A percentile compares a stretch with the other conserved stretches of the same genome.
These are phyloP conservation scores for Odontarrhena argentea DNA, from an alignment of 345 rosid genomes.

Conservation along the genomic window DNA sequence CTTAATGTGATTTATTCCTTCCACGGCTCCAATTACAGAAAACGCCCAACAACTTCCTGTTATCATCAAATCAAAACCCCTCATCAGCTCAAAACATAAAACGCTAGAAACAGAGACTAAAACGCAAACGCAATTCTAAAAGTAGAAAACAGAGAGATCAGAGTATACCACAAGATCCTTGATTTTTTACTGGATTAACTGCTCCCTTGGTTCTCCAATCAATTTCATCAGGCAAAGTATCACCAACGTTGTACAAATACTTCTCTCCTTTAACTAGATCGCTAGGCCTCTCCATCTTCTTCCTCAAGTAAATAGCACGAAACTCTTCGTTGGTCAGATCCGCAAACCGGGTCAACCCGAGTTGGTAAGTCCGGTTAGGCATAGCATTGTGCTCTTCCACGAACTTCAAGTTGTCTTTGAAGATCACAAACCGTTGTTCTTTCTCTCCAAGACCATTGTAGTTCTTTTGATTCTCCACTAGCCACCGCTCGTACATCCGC, in stretches of 20 bases:
- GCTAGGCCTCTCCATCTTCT: not conserved
- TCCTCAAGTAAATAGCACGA: conserved; percentile 45
- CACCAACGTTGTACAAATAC: conserved; percentile 42
- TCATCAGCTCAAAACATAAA: not conserved
- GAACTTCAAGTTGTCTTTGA: conserved; percentile 57
- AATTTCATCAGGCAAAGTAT: conserved; percentile 41
- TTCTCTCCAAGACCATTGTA: conserved; percentile 60
- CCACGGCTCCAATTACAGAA: conserved; percentile 78
- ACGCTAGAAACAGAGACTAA: not conserved
- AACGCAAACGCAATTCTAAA: too few relatives aligned
- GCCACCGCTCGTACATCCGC: conserved; percentile 57
- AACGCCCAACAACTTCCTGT: conserved; percentile 93
- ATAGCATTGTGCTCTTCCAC: conserved; percentile 52
- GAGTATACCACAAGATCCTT: conserved; percentile 51
- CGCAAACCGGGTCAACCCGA: conserved; percentile 63
- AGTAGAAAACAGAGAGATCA: too few relatives aligned
- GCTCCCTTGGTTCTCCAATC: conserved; percentile 60
- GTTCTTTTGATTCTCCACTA: conserved; percentile 48
- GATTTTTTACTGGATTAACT: conserved; percentile 47
- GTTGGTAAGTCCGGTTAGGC: conserved; percentile 40
- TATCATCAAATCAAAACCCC: not conserved
- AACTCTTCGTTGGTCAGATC: conserved; percentile 68
- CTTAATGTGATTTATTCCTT: conserved; percentile 70
- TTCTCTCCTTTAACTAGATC: conserved; percentile 29
- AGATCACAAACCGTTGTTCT: conserved; percentile 56